Percentiles rank a stretch among this genome's conserved stretches.
Evolutionary conservation across 2,329 filamentous ascomycete species (phyloP).

Genomic region (Colletotrichum paranaense): DNA sequence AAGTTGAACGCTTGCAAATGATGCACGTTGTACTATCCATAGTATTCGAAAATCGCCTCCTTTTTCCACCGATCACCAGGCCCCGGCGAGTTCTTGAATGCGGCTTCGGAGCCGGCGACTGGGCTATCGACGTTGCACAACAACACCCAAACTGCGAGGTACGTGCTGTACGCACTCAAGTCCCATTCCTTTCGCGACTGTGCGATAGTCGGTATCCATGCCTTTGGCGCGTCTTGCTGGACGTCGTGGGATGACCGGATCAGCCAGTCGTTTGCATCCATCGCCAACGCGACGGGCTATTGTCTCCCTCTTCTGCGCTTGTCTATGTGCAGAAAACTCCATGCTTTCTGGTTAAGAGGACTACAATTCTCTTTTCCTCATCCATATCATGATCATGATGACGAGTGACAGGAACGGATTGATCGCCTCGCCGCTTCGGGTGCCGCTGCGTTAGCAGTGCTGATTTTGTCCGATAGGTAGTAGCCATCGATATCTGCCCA

Average conservation of each 20-base stretch:
- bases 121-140: conserved; percentile 76
- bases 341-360: conserved; percentile 24
- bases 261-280: not conserved
- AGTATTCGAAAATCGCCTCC: conserved; percentile 74
- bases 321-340: not conserved
- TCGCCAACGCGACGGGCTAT: not conserved
- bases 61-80: conserved; percentile 74
- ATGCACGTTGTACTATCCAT: conserved; percentile 72
- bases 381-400: not conserved
- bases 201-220: not conserved
- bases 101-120: conserved; percentile 77
- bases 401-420: not conserved
- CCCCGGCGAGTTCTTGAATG: conserved; percentile 75
- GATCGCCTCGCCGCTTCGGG: not conserved
- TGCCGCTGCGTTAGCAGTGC: not conserved
- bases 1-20: conserved; percentile 72
- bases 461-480: conserved; percentile 62
- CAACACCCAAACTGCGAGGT: conserved; percentile 74
- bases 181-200: not conserved
- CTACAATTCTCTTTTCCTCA: not conserved
- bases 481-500: conserved; percentile 78
- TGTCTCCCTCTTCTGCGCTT: not conserved
- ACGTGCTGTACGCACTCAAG: conserved; percentile 38
- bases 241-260: not conserved
- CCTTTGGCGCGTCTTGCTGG: not conserved